These are phyloP conservation scores for Lipomyces yamadae DNA, from an alignment of 805 yeast species.

Conservation along the genomic window DNA sequence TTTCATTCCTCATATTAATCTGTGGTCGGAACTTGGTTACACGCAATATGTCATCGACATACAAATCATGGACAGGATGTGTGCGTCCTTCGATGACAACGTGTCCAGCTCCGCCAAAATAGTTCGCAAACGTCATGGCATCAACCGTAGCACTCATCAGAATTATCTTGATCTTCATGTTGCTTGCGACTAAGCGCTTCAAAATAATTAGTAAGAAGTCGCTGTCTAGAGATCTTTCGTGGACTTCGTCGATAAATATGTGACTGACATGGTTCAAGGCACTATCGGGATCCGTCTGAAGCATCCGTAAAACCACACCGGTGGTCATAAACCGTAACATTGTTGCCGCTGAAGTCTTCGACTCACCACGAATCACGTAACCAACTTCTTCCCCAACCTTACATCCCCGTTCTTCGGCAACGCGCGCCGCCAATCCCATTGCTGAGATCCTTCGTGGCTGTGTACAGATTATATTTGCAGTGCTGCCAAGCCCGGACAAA, in stretches of 20 bases:
- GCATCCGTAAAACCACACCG: constrained; percentile 85
- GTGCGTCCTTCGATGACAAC: constrained; percentile 92
- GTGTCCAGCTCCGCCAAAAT: constrained; percentile 66
- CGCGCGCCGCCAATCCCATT: constrained; percentile 90
- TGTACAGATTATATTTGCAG: constrained; percentile 74
- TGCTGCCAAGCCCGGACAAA: constrained; percentile 49
- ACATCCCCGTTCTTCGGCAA: constrained; percentile 77
- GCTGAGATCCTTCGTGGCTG: constrained; percentile 97
- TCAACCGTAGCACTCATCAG: constrained; percentile 96
- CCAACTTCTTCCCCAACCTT: constrained; percentile 79
- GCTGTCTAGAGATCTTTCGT: constrained; percentile 89
- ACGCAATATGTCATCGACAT: constrained; percentile 67
- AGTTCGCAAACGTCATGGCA: constrained; percentile 64
- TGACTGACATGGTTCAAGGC: constrained; percentile 57
- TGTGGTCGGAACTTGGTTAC: constrained; percentile 56
- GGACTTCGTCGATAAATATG: constrained; percentile 93
- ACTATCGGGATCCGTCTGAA: constrained; percentile 57
- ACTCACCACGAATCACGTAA: constrained; percentile 88
- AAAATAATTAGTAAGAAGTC: constrained; percentile 81
- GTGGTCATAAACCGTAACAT: constrained; percentile 88
- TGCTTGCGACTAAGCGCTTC: constrained; percentile 58
- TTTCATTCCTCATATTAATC: constrained; percentile 10
- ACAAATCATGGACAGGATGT: constrained; percentile 82
- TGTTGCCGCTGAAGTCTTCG: constrained; percentile 63
- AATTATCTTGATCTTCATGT: constrained; percentile 53